These are phyloP conservation scores for Zymoseptoria tritici DNA, from an alignment of 2,329 filamentous ascomycete genomes.

Conservation along the genomic window DNA sequence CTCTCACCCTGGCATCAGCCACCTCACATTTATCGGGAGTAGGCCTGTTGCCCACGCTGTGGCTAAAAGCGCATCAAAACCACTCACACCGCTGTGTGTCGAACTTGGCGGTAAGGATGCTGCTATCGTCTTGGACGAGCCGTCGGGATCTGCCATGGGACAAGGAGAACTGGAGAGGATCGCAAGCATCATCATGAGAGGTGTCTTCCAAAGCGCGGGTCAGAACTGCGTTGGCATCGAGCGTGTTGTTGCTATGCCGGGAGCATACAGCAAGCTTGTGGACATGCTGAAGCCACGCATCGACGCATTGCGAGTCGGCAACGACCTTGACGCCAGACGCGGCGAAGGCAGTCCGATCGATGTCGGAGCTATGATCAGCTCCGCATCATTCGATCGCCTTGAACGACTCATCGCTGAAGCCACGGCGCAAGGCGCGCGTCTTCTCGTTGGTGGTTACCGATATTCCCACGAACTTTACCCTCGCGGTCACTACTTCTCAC, in stretches of 20 bases:
- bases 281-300: slow-evolving; percentile 66
- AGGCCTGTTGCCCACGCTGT: slow-evolving; percentile 80
- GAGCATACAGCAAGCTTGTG: slow-evolving; percentile 68
- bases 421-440: slow-evolving; percentile 66
- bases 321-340: slow-evolving; percentile 48
- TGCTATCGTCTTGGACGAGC: slow-evolving; percentile 78
- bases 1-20: slow-evolving; percentile 72
- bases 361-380: slow-evolving; percentile 83
- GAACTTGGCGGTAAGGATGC: slow-evolving; percentile 96
- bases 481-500: slow-evolving; percentile 81
- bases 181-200: slow-evolving; percentile 76
- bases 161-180: slow-evolving; percentile 62
- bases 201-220: slow-evolving; percentile 88
- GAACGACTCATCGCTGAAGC: slow-evolving; percentile 72
- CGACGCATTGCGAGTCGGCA: slow-evolving; percentile 66
- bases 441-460: slow-evolving; percentile 72
- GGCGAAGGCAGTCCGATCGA: slow-evolving; percentile 49
- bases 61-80: slow-evolving; percentile 74
- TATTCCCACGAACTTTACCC: slow-evolving; percentile 65
- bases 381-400: slow-evolving; percentile 64
- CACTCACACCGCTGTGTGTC: slow-evolving; percentile 78
- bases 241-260: slow-evolving; percentile 73
- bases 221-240: slow-evolving; percentile 99
- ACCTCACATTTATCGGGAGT: slow-evolving; percentile 95
- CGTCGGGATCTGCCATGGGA: slow-evolving; percentile 33